Evolutionary conservation across 192 early-diverging fungal species (phyloP).

Genomic region (Cladochytrium replicatum): DNA sequence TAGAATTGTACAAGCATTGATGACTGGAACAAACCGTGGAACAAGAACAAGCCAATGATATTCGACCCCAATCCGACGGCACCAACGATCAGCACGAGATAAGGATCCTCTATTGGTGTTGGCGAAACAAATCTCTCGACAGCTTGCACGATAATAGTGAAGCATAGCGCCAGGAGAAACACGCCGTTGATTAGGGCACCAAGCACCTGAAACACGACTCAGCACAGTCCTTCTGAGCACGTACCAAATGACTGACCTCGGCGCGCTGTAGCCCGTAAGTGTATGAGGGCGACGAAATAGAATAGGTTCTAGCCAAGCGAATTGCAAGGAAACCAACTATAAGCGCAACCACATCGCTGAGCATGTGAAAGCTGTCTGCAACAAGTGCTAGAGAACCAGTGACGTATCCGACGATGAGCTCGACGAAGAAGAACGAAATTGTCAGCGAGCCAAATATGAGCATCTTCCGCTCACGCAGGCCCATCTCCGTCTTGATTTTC

Average conservation of each 20-base stretch:
- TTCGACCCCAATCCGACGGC: conserved; percentile 67
- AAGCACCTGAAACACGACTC: no score
- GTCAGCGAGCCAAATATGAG: conserved; percentile 51
- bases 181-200: conserved; percentile 90
- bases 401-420: conserved; percentile 69
- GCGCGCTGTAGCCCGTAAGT: conserved; percentile 88
- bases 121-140: conserved; percentile 57
- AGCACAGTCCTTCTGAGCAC: no score
- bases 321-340: conserved; percentile 77
- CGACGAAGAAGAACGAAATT: conserved; percentile 62
- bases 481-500: no score
- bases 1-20: background rate
- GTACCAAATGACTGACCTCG: no score
- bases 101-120: conserved; percentile 54
- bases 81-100: conserved; percentile 68
- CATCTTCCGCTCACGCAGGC: conserved; percentile 46
- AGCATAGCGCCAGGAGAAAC: conserved; percentile 80
- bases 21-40: conserved; percentile 51
- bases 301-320: conserved; percentile 25
- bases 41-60: conserved; percentile 68
- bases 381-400: conserved; percentile 72
- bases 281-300: conserved; percentile 20
- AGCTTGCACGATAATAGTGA: conserved; percentile 79
- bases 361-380: conserved; percentile 91
- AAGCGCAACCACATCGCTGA: conserved; percentile 41